These are phyloP conservation scores for Xerocomus minutiporus DNA, from an alignment of 1,284 basidiomycete species.

Conservation along the genomic window DNA sequence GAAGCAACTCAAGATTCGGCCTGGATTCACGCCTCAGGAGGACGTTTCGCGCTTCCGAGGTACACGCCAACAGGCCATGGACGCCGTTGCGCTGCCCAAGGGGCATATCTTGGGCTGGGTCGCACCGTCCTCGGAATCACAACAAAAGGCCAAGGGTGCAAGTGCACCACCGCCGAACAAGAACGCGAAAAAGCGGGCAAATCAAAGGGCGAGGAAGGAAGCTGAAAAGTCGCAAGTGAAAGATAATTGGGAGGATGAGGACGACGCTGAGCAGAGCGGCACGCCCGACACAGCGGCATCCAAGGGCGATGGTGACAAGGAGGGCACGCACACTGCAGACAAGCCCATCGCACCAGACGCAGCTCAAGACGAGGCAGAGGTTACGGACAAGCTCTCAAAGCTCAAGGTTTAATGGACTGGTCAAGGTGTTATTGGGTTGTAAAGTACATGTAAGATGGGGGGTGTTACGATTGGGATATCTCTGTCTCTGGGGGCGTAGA, in stretches of 20 bases:
- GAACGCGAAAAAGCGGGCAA: constrained; percentile 77
- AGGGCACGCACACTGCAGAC: constrained; percentile 2
- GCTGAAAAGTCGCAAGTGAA: constrained; percentile 53
- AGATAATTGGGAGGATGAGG: constrained; percentile 77
- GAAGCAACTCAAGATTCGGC: constrained; percentile 87
- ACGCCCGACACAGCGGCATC: constrained; percentile 1
- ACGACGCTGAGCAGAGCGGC: constrained; percentile 34
- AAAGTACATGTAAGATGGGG: constrained; percentile 13
- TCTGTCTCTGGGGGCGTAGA: constrained; percentile 18
- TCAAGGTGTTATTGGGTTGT: constrained; percentile 16
- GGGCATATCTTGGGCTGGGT: constrained; percentile 77
- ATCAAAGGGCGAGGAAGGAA: constrained; percentile 62
- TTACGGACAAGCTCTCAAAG: constrained; percentile 44
- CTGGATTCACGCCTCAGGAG: constrained; percentile 93
- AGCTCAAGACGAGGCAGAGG: constrained; percentile 26
- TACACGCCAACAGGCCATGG: constrained; percentile 67
- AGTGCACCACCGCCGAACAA: constrained; percentile 41
- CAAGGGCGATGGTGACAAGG: constrained; percentile 5
- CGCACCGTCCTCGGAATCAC: constrained; percentile 45
- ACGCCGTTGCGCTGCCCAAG: constrained; percentile 58
- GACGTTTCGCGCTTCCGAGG: constrained; percentile 84
- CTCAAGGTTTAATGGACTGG: constrained; percentile 27
- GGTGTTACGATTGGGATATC: constrained; percentile 16
- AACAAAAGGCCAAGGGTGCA: constrained; percentile 31
- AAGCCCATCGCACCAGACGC: constrained; percentile 7